Percentiles rank a stretch among this genome's conserved stretches.
Conservation (phyloP, 2,329 filamentous ascomycete genomes). For the Epichloe aotearoae region DNA sequence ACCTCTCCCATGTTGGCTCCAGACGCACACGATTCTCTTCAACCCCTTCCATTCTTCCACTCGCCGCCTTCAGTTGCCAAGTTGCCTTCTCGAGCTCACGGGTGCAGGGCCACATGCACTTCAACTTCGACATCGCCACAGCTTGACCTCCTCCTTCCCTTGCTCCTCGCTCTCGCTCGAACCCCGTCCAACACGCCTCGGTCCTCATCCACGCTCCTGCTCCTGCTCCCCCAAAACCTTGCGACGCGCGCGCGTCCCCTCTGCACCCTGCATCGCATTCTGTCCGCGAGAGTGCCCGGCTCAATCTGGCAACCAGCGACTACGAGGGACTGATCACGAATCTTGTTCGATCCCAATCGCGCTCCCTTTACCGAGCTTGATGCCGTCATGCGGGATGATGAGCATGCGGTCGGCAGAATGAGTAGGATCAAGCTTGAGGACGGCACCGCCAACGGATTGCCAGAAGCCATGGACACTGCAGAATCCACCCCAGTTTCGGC, state of each 20-base stretch:
- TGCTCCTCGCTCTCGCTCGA: not conserved
- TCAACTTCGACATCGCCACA: not conserved
- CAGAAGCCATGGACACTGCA: constrained; percentile 28
- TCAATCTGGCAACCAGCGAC: not conserved
- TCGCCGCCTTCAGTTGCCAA: constrained; percentile 1
- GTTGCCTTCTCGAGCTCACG: constrained; percentile 3
- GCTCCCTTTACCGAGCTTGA: not conserved
- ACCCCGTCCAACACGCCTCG: not conserved
- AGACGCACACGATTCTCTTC: not conserved
- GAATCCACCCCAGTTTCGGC: constrained; percentile 25
- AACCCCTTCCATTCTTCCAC: not conserved
- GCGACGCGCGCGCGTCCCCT: constrained; percentile 1
- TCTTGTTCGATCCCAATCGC: not conserved
- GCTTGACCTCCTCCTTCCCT: not conserved
- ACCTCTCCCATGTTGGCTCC: not conserved
- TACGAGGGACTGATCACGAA: too few relatives aligned
- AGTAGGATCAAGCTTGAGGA: constrained; percentile 33
- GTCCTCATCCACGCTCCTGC: not conserved
- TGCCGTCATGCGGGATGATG: constrained; percentile 28
- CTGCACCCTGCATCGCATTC: not conserved
- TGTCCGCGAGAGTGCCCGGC: not conserved
- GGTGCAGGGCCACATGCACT: constrained; percentile 12
- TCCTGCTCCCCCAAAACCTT: not conserved
- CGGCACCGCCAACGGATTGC: constrained; percentile 21
- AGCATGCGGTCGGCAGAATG: constrained; percentile 26